Base-by-base conservation (phyloP, 345 rosid genomes). In the Crucihimalaya himalaica region DNA sequence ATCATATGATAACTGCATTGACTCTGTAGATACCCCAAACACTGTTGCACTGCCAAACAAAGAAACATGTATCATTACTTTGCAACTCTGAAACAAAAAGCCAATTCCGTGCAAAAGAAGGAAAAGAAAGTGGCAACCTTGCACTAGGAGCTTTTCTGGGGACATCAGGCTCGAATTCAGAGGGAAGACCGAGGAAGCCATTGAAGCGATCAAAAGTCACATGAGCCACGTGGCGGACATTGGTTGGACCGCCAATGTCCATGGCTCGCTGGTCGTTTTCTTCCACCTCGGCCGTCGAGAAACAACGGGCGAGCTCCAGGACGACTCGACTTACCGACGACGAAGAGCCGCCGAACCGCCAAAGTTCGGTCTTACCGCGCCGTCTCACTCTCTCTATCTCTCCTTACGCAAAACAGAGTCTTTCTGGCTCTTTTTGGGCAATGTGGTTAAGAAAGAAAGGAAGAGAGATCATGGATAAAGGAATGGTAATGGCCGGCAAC, bases 1-100 rank as follows among this genome's bases (percentile, higher is more conserved):
- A 71, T 96, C 99, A 46, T 81, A 90, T 61, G 98, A 92, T 53
- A 96, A 88, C 73, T 96, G 99, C 99, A 92, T 90, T 63, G 98
- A 92, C 74, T 96, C 93, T 0, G 99, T 92, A 1, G 99, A 95
- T 60, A 95, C 99, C 5, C 99, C 98, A 63, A 96, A 96, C 56
- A 92, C 99, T 71, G 79, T 90, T 28, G 92, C 87, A 84, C 99
- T 95, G 82, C 86, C 47, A 73, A 23, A 73, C 27, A 53, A 21
- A 23, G 35, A 32, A 31, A 59, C 13, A 29, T 12, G 13, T 18
- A 10, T 25, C 14, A 18, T 1, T 13, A 40, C 3, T 14, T 40
- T 10, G 13, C 45, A 40, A 40, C 15, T 43, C 48, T n/a, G 13
- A 43, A 43, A 45, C 5, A 35, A 35, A 35, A 9, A 8, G 39